Evolutionary conservation across 192 early-diverging fungal species (phyloP), one percentile per base, ranked within the genome.

Genomic region (Podochytrium sp.): DNA sequence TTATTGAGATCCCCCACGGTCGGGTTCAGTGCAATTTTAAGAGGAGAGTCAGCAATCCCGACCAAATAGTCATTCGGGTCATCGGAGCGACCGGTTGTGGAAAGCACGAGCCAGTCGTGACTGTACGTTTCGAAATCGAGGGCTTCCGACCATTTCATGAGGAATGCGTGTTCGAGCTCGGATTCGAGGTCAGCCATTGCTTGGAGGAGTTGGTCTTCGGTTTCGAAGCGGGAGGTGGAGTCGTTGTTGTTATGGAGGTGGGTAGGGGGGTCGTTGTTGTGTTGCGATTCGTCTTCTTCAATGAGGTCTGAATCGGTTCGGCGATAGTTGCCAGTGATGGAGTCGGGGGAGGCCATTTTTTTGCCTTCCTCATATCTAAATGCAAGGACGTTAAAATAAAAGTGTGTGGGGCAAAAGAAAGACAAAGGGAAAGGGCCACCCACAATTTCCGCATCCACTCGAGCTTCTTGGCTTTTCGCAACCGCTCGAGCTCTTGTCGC

Each of bases 381-480:
- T 47, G 10, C 39, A 74, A 51, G 14, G 30, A 25, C 40, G 50
- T n/a, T n/a, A n/a, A n/a, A n/a, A n/a, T n/a, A n/a, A n/a, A 63
- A 43, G 7, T 73, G 50, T 51, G 6, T 7, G 29, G 12, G n/a
- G 20, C 12, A 23, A 64, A 43, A 51, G 35, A 30, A 1, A 40
- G 29, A 49, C 16, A 34, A 1, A 56, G 52, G 41, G 14, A 38
- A 39, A 14, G 18, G 16, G 30, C 25, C 3, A 39, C 68, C 76
- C 78, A 88, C 83, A 89, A 52, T 72, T 84, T 81, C 27, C 64
- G 51, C 58, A 89, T 62, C 87, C 87, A 89, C 55, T 81, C 69
- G 29, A 89, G 49, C 66, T 89, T 86, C 47, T 81, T 79, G 16
- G 52, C 35, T 52, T 81, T 79, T 41, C 74, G 72, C 34, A 59